Percentiles rank a stretch among this genome's conserved stretches.
phyloP scores from a whole-genome alignment of 1,139 yeast species.

The Debaryomyces sp. region DNA sequence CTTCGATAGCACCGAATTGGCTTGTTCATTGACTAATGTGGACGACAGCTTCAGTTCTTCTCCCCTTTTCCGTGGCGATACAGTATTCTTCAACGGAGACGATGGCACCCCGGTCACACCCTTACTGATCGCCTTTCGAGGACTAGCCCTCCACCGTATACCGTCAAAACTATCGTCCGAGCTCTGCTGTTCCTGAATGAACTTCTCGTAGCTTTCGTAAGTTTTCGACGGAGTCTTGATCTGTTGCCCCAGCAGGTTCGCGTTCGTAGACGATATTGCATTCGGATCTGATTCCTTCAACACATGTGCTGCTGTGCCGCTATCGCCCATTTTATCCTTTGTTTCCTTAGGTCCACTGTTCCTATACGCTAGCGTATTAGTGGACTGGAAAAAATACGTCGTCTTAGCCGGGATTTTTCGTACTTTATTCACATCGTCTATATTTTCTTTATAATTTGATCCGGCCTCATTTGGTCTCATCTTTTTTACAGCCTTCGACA shows the following conservation, averaged over 20 bases:
- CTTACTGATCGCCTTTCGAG: slow-evolving; percentile 17
- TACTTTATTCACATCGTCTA: slow-evolving; percentile 1
- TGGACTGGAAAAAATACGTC: slow-evolving; percentile 42
- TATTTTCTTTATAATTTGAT: slow-evolving; percentile 3
- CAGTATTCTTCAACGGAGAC: slow-evolving; percentile 38
- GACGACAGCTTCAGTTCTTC: slow-evolving; percentile 14
- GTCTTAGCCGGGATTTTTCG: slow-evolving; percentile 28
- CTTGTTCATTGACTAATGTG: slow-evolving; percentile 31
- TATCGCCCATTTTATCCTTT: not conserved
- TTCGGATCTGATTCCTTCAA: slow-evolving; percentile 2
- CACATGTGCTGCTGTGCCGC: not conserved
- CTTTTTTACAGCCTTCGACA: not conserved
- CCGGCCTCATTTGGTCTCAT: not conserved
- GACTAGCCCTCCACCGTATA: slow-evolving; percentile 44
- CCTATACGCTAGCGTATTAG: slow-evolving; percentile 26
- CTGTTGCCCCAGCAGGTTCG: not conserved
- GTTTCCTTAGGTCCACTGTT: not conserved
- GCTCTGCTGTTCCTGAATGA: slow-evolving; percentile 28
- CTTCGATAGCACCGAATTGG: slow-evolving; percentile 40
- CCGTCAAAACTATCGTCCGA: slow-evolving; percentile 54
- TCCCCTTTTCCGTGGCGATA: slow-evolving; percentile 6
- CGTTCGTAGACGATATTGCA: not conserved
- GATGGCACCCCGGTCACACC: slow-evolving; percentile 23
- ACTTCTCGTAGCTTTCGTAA: slow-evolving; percentile 3
- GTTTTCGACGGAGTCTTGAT: slow-evolving; percentile 2